phyloP scores from a whole-genome alignment of 306 rosid species.

The Corylus americana region DNA sequence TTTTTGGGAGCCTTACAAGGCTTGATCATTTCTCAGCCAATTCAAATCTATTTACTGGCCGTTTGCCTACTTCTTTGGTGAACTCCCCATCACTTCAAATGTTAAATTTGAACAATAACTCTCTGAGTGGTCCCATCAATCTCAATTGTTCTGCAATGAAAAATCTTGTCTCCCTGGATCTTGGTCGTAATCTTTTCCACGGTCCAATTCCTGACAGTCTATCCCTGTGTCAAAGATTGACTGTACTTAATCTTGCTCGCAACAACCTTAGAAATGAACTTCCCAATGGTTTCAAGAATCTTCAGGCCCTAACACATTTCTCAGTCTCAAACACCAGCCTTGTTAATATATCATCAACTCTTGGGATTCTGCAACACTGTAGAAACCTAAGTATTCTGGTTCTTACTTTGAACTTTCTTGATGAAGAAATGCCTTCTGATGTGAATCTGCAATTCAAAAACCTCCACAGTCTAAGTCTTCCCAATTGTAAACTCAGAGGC shows the following conservation, averaged over 20 bases:
- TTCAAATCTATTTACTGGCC: slow-evolving; percentile 28
- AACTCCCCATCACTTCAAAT: slow-evolving; percentile 14
- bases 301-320: slow-evolving; percentile 30
- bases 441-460: slow-evolving; percentile 22
- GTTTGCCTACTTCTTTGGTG: slow-evolving; percentile 24
- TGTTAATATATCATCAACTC: slow-evolving; percentile 37
- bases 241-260: not conserved
- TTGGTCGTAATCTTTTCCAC: slow-evolving; percentile 32
- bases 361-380: slow-evolving; percentile 40
- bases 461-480: slow-evolving; percentile 33
- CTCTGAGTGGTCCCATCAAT: slow-evolving; percentile 15
- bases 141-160: slow-evolving; percentile 34
- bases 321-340: slow-evolving; percentile 25
- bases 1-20: slow-evolving; percentile 15
- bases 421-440: slow-evolving; percentile 36
- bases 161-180: slow-evolving; percentile 34
- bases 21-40: slow-evolving; percentile 8
- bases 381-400: slow-evolving; percentile 26
- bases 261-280: slow-evolving; percentile 28
- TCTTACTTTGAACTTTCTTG: slow-evolving; percentile 29
- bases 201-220: slow-evolving; percentile 39
- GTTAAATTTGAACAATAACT: slow-evolving; percentile 28
- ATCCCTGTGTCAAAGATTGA: slow-evolving; percentile 36
- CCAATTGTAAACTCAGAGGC: slow-evolving; percentile 40
- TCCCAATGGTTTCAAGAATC: slow-evolving; percentile 32